A percentile compares a stretch with the other conserved stretches of the same genome.
Evolutionary conservation across 1,284 basidiomycete genomes (phyloP).

Genomic region (Agroathelia rolfsii): DNA sequence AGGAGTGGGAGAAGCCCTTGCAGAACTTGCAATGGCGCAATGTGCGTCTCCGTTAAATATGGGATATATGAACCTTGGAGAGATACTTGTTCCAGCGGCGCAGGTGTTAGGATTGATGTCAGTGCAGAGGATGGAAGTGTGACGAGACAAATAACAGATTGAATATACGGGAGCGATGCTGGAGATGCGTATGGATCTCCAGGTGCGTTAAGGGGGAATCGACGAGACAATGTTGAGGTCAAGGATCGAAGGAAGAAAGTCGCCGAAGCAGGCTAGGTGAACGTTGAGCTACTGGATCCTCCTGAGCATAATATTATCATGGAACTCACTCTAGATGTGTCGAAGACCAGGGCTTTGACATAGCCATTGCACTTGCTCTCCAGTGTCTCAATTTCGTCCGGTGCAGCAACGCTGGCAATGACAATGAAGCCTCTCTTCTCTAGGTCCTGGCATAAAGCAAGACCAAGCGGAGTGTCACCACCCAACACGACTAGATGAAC

Average conservation of each 20-base stretch:
- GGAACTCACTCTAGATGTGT: constrained; percentile 58
- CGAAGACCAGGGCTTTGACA: constrained; percentile 68
- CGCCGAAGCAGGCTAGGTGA: constrained; percentile 50
- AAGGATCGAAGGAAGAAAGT: constrained; percentile 70
- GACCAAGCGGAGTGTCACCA: constrained; percentile 60
- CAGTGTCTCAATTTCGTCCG: constrained; percentile 50
- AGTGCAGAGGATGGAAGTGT: no score
- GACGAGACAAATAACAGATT: constrained; percentile 63
- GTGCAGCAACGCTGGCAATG: constrained; percentile 61
- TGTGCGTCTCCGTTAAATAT: constrained; percentile 60
- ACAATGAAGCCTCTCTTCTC: constrained; percentile 73
- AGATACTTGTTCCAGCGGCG: constrained; percentile 64
- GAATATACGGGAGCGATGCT: constrained; percentile 52
- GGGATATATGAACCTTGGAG: constrained; percentile 52
- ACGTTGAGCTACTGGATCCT: constrained; percentile 4
- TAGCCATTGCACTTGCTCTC: constrained; percentile 62
- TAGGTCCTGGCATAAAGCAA: constrained; percentile 60
- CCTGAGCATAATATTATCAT: constrained; percentile 4
- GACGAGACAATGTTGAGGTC: constrained; percentile 66
- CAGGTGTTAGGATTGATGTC: constrained; percentile 13
- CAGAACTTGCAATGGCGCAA: constrained; percentile 63
- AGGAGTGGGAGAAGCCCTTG: constrained; percentile 69
- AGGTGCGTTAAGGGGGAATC: constrained; percentile 64
- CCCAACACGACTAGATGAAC: constrained; percentile 59
- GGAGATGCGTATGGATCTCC: constrained; percentile 70